A percentile compares a stretch with the other conserved stretches of the same genome.
These are phyloP conservation scores for Aspergillus taichungensis DNA, from an alignment of 495 filamentous ascomycete species.

Conservation along the genomic window DNA sequence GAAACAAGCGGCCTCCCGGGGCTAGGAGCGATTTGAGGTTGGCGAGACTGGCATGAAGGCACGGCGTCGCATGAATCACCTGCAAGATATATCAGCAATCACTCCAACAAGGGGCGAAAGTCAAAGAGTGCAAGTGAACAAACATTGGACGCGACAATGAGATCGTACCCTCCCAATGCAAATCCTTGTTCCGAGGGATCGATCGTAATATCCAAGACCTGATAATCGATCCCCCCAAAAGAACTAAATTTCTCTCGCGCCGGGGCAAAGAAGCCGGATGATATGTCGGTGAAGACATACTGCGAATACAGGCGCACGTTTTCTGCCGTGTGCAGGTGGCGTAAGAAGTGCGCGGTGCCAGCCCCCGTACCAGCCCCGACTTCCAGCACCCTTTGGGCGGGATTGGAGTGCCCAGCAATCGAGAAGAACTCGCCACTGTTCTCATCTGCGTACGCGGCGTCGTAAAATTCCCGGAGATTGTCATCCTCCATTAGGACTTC, in stretches of 20 bases:
- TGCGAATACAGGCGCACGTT: slow-evolving; percentile 5
- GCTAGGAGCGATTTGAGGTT: slow-evolving; percentile 27
- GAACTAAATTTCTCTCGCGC: slow-evolving; percentile 34
- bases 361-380: slow-evolving; percentile 37
- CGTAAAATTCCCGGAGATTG: slow-evolving; percentile 3
- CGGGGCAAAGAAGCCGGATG: slow-evolving; percentile 39
- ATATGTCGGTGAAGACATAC: slow-evolving; percentile 33
- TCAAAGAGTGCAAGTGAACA: no score
- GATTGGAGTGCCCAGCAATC: slow-evolving; percentile 27
- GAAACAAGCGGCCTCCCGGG: slow-evolving; percentile 14
- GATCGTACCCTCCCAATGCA: slow-evolving; percentile 33
- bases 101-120: no score
- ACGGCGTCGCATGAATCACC: slow-evolving; percentile 38
- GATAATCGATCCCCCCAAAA: slow-evolving; percentile 32
- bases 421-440: slow-evolving; percentile 12
- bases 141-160: slow-evolving; percentile 46
- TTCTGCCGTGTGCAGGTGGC: slow-evolving; percentile 13
- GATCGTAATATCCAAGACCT: slow-evolving; percentile 35
- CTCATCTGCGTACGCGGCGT: no score
- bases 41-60: slow-evolving; percentile 26
- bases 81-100: slow-evolving; percentile 24
- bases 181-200: slow-evolving; percentile 42
- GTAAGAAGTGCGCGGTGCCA: slow-evolving; percentile 10
- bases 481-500: slow-evolving; percentile 16
- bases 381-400: slow-evolving; percentile 32